Base-by-base conservation (phyloP, 352 stramenopile species). In the Pythium phragmiticola region DNA sequence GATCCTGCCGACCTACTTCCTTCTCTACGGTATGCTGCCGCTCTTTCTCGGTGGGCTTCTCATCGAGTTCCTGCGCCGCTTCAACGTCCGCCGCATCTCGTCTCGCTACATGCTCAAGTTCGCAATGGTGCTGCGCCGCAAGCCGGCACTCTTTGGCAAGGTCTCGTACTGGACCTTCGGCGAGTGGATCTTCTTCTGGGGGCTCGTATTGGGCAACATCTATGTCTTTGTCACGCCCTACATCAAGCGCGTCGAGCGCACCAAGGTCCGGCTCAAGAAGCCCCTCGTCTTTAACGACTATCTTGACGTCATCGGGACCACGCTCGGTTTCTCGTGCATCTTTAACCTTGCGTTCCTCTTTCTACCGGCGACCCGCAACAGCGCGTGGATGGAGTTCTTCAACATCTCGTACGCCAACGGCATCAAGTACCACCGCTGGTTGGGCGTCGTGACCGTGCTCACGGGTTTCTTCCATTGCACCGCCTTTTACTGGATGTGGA, bases 281-380 rank as follows among this genome's bases (percentile, higher is more conserved):
- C 68, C 87, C 57, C 67, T 84, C 39, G 62, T 84, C 2, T 56
- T 76, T 45, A 76, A 87, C 62, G 75, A 71, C 33, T 63, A 42
- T 6, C 37, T 42, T 6, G 37, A 16, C 11, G 11, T 17, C 11
- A 42, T 42, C 6, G 37, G 37, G 2, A 17, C 14, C 11, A 12
- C 14, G 9, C 14, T 72, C 0, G 74, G 71, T 7, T 89, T 86
- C 68, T 62, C 75, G 26, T 79, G 71, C 67, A 75, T 90, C 50
- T 92, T 80, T 70, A 90, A 89, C 65, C 84, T 92, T 76, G 74
- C 80, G 21, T 87, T 92, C 60, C 63, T 92, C 17, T 65, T 66
- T 33, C 39, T 80, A 0, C 74, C 74, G 7, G 56, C 70, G 17
- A 80, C 75, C 16, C 63, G 70, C 14, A 74, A 70, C 46, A 65